phyloP scores from a whole-genome alignment of 306 rosid species.

The Quercus gilva region DNA sequence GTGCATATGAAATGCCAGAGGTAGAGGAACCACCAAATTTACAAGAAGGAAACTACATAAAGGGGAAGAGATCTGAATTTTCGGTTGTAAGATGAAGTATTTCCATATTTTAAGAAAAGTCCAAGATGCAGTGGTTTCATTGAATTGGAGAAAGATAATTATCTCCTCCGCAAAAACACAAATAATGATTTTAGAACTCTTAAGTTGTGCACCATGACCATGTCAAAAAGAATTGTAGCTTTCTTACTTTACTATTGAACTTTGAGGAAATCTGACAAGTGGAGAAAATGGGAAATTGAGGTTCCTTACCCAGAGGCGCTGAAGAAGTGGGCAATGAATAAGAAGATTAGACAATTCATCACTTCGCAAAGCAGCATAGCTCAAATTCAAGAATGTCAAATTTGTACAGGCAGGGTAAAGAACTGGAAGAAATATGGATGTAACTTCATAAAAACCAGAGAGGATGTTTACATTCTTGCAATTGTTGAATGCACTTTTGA shows the following conservation, averaged over 20 bases:
- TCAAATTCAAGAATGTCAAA: constrained; percentile 74
- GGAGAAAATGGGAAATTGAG: constrained; percentile 1
- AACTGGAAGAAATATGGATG: constrained; percentile 52
- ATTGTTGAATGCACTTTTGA: constrained; percentile 53
- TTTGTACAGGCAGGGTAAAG: constrained; percentile 62
- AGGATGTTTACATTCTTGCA: constrained; percentile 65
- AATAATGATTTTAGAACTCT: neutral
- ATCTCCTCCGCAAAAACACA: neutral
- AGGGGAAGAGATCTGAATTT: neutral
- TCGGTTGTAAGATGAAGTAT: neutral
- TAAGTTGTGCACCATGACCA: neutral
- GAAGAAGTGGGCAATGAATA: constrained; percentile 61
- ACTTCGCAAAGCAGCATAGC: constrained; percentile 56
- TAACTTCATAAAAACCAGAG: constrained; percentile 72
- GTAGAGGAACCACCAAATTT: neutral
- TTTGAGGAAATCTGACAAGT: constrained; percentile 1
- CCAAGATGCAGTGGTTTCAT: neutral
- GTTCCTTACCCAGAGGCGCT: constrained; percentile 67
- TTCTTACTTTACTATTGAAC: neutral
- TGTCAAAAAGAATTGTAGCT: neutral
- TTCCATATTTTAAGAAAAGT: neutral
- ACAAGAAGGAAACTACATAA: neutral
- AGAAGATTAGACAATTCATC: constrained; percentile 60
- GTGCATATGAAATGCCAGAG: neutral
- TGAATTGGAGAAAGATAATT: neutral